These are phyloP conservation scores for Mortierella sp. DNA, from an alignment of 371 early-diverging fungal species.

Conservation along the genomic window DNA sequence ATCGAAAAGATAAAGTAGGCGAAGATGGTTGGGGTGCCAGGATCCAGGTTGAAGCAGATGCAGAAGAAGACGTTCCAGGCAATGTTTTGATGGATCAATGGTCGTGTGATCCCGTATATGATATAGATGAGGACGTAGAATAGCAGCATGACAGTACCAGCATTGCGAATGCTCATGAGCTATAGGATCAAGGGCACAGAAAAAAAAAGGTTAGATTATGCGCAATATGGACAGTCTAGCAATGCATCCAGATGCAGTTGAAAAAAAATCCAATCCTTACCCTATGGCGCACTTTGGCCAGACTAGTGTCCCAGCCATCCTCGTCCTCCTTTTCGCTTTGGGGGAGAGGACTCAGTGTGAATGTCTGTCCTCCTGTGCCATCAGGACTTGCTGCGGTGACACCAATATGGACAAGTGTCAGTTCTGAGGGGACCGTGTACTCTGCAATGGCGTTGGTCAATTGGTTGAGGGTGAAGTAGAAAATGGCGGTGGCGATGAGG, in stretches of 20 bases:
- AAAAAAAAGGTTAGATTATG: not conserved
- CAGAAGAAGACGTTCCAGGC: constrained; percentile 53
- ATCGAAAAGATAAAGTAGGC: constrained; percentile 55
- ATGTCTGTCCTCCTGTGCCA: constrained; percentile 28
- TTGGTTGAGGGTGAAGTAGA: constrained; percentile 51
- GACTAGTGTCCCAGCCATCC: constrained; percentile 39
- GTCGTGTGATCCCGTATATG: constrained; percentile 46
- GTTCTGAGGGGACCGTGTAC: constrained; percentile 46
- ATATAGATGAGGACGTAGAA: constrained; percentile 48
- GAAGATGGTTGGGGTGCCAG: constrained; percentile 54
- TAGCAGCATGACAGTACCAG: constrained; percentile 44
- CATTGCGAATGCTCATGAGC: constrained; percentile 56
- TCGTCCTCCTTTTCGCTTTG: constrained; percentile 40
- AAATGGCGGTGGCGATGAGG: constrained; percentile 40
- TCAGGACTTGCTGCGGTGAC: constrained; percentile 19
- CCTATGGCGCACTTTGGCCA: constrained; percentile 46
- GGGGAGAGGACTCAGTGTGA: constrained; percentile 40
- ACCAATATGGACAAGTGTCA: constrained; percentile 41
- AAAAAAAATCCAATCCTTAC: constrained; percentile 17
- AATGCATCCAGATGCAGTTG: not conserved
- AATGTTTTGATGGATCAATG: constrained; percentile 45
- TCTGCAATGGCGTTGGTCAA: constrained; percentile 48
- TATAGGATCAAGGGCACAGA: not conserved
- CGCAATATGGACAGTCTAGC: not conserved
- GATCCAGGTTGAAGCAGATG: constrained; percentile 51